Evolutionary conservation across 495 filamentous ascomycete genomes (phyloP).

Genomic region (Daldinia childiae): DNA sequence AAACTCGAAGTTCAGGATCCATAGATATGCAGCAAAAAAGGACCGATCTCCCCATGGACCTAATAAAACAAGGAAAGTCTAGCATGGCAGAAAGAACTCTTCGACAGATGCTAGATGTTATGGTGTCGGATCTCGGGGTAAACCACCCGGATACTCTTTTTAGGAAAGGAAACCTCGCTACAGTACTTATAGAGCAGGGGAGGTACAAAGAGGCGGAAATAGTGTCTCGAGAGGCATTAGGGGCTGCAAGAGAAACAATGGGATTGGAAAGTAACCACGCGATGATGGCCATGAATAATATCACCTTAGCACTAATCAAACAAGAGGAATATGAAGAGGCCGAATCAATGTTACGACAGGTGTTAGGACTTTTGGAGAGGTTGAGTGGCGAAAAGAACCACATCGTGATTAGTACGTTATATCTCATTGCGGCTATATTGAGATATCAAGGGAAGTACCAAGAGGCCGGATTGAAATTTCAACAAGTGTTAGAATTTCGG

Average conservation of each 20-base stretch:
- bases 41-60: too few relatives aligned
- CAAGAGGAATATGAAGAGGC: too few relatives aligned
- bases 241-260: too few relatives aligned
- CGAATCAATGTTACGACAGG: constrained; percentile 27
- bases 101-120: constrained; percentile 18
- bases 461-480: constrained; percentile 31
- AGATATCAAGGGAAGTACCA: too few relatives aligned
- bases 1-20: constrained; percentile 1
- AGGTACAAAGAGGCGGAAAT: constrained; percentile 26
- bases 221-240: too few relatives aligned
- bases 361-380: constrained; percentile 21
- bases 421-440: too few relatives aligned
- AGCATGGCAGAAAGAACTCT: constrained; percentile 26
- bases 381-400: too few relatives aligned
- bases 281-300: too few relatives aligned
- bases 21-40: neutral
- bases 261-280: too few relatives aligned
- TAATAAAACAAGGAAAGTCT: too few relatives aligned
- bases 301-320: too few relatives aligned
- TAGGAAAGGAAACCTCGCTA: neutral
- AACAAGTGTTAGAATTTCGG: constrained; percentile 17
- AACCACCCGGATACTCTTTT: constrained; percentile 20
- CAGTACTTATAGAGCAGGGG: neutral
- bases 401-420: too few relatives aligned
- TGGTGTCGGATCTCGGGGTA: constrained; percentile 2